Conservation (phyloP, 148 eudicot species). For the Silene conica region DNA sequence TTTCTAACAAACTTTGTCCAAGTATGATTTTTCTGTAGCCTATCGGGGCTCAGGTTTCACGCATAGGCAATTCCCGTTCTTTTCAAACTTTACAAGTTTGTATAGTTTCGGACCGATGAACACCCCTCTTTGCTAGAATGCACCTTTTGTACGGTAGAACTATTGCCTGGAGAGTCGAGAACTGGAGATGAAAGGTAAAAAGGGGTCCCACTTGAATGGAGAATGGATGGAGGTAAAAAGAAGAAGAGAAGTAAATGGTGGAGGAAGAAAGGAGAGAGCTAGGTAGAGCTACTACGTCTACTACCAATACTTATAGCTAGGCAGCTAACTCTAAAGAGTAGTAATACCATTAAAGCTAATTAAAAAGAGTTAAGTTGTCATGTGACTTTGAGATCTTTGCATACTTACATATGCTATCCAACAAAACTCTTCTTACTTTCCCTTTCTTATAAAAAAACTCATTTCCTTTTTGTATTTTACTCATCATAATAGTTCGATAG, state of each 20-base stretch:
- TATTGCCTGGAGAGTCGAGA: too few species aligned
- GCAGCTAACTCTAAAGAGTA: not conserved
- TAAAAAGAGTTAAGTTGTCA: conserved; percentile 23
- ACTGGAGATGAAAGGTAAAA: too few species aligned
- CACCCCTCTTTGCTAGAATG: too few species aligned
- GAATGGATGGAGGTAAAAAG: conserved; percentile 22
- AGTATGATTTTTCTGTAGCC: too few species aligned
- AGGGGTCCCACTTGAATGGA: not conserved
- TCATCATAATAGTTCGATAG: too few species aligned
- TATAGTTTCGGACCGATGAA: too few species aligned
- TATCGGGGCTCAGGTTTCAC: too few species aligned
- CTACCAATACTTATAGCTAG: not conserved
- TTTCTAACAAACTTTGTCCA: too few species aligned
- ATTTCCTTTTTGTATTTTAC: too few species aligned
- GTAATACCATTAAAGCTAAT: conserved; percentile 9
- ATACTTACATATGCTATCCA: conserved; percentile 34
- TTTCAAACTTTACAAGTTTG: too few species aligned
- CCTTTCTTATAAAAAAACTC: not conserved
- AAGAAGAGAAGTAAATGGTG: conserved; percentile 17
- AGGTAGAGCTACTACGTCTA: not conserved
- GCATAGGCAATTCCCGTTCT: too few species aligned
- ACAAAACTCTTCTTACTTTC: conserved; percentile 29
- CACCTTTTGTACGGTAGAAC: too few species aligned
- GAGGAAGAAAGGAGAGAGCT: conserved; percentile 8
- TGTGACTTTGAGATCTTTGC: conserved; percentile 34